A percentile compares a stretch with the other conserved stretches of the same genome.
Evolutionary conservation across 148 eudicot species (phyloP).

Genomic region (Dianthus caryophyllus): DNA sequence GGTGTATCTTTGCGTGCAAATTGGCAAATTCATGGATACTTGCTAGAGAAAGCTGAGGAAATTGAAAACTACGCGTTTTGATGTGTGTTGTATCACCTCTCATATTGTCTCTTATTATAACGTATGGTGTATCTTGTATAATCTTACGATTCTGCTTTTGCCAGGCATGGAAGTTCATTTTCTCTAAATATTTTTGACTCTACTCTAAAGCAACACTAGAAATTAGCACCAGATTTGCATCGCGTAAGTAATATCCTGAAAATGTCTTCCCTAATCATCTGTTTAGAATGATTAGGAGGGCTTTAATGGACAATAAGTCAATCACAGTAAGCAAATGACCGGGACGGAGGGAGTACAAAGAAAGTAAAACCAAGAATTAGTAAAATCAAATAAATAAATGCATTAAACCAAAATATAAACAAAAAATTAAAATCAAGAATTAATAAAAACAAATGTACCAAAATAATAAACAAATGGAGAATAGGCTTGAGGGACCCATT

Average conservation of each 20-base stretch:
- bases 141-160: conserved; percentile 25
- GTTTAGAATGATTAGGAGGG: conserved; percentile 3
- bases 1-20: conserved; percentile 66
- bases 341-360: too few species aligned
- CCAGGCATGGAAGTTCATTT: conserved; percentile 80
- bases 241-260: conserved; percentile 47
- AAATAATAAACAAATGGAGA: too few species aligned
- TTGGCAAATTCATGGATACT: conserved; percentile 89
- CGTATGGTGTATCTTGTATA: too few species aligned
- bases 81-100: neutral
- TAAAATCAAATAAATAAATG: too few species aligned
- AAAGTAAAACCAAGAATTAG: too few species aligned
- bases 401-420: too few species aligned
- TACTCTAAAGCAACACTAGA: conserved; percentile 63
- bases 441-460: too few species aligned
- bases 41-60: conserved; percentile 69
- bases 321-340: too few species aligned
- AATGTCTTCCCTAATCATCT: conserved; percentile 3
- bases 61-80: conserved; percentile 63
- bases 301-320: neutral
- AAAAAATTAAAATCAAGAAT: too few species aligned
- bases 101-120: neutral
- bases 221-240: conserved; percentile 88
- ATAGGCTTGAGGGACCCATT: too few species aligned
- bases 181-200: conserved; percentile 69